These are phyloP conservation scores for Rubroboletus satanas DNA, from an alignment of 768 basidiomycete species.

Conservation along the genomic window DNA sequence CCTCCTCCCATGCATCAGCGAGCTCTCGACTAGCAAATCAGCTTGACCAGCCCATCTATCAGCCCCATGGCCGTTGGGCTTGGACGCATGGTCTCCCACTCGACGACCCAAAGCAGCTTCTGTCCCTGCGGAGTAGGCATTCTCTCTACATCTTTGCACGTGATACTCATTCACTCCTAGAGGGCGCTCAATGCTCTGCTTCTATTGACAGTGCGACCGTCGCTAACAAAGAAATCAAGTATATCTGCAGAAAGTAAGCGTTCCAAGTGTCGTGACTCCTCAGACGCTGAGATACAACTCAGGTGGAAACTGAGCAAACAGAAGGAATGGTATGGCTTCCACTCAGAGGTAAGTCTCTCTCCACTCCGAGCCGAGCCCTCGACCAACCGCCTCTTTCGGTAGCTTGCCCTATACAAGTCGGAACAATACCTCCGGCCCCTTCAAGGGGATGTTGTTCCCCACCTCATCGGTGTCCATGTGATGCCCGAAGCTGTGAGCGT, in stretches of 20 bases:
- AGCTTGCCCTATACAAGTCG: slow-evolving; percentile 53
- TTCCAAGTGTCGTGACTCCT: neutral
- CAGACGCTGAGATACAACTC: slow-evolving; percentile 4
- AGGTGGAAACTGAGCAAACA: slow-evolving; percentile 34
- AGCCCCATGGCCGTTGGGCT: slow-evolving; percentile 32
- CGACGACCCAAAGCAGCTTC: slow-evolving; percentile 25
- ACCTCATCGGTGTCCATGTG: slow-evolving; percentile 48
- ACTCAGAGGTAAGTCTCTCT: slow-evolving; percentile 33
- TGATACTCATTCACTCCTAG: slow-evolving; percentile 21
- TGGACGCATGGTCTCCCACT: slow-evolving; percentile 29
- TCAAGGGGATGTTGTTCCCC: slow-evolving; percentile 51
- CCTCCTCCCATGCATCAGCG: neutral
- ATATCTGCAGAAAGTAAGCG: slow-evolving; percentile 37
- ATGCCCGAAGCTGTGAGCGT: slow-evolving; percentile 36
- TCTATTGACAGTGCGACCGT: slow-evolving; percentile 35
- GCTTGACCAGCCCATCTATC: slow-evolving; percentile 25
- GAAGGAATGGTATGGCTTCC: slow-evolving; percentile 38
- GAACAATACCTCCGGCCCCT: slow-evolving; percentile 43
- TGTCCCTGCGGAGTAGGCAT: slow-evolving; percentile 25
- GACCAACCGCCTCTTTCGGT: slow-evolving; percentile 5
- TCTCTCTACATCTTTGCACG: neutral
- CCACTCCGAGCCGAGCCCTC: slow-evolving; percentile 11
- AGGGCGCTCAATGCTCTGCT: slow-evolving; percentile 35
- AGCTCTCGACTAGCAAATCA: slow-evolving; percentile 1
- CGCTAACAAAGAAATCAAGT: slow-evolving; percentile 26